A percentile compares a stretch with the other conserved stretches of the same genome.
These are phyloP conservation scores for Melanopsichium pennsylvanicum DNA, from an alignment of 1,284 basidiomycete species.

Conservation along the genomic window DNA sequence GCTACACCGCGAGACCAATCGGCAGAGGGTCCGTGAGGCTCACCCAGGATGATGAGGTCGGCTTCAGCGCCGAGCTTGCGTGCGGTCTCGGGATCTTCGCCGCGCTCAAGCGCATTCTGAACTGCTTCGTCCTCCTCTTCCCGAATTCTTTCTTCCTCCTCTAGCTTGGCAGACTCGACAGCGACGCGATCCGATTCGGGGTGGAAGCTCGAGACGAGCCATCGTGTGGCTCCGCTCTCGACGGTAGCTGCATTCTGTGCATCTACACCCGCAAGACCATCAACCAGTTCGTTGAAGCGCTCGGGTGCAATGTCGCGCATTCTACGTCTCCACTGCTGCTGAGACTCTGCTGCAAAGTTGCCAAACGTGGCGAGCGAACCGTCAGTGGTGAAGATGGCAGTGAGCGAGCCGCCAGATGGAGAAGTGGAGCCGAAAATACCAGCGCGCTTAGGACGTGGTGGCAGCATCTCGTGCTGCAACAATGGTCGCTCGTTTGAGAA, in stretches of 20 bases:
- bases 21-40: constrained; percentile 55
- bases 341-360: constrained; percentile 30
- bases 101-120: constrained; percentile 57
- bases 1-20: constrained; percentile 62
- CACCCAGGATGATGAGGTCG: constrained; percentile 63
- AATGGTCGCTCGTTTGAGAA: constrained; percentile 48
- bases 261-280: constrained; percentile 30
- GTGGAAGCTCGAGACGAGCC: constrained; percentile 40
- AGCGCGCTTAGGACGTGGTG: constrained; percentile 35
- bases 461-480: constrained; percentile 52
- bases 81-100: constrained; percentile 58
- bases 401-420: constrained; percentile 26
- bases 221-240: constrained; percentile 16
- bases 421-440: constrained; percentile 25
- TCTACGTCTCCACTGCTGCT: constrained; percentile 34
- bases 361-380: constrained; percentile 36
- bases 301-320: constrained; percentile 41
- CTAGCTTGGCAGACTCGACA: constrained; percentile 42
- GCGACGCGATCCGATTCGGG: constrained; percentile 43
- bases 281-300: constrained; percentile 47
- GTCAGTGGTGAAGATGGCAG: constrained; percentile 37
- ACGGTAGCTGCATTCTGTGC: background rate
- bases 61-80: constrained; percentile 60
- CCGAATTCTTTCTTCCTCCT: constrained; percentile 43
- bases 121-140: constrained; percentile 59